Conservation (phyloP, 192 early-diverging fungal species). For the Coemansia sp. region DNA sequence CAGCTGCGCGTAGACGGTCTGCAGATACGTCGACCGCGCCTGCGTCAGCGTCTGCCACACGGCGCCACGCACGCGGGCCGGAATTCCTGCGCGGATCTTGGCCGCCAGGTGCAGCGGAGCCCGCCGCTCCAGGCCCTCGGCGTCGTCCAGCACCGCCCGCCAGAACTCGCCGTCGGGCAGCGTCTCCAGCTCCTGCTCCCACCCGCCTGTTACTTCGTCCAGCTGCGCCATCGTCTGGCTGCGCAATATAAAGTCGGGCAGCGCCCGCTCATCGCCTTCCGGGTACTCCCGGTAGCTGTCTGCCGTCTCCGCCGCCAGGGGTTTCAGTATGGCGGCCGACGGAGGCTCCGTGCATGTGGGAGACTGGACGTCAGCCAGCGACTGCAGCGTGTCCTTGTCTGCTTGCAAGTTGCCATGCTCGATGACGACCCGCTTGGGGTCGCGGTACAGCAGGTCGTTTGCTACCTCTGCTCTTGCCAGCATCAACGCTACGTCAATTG, state of each 20-base stretch:
- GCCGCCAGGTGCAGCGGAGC: slow-evolving; percentile 43
- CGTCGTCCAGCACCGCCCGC: slow-evolving; percentile 28
- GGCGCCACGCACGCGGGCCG: slow-evolving; percentile 76
- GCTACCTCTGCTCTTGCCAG: slow-evolving; percentile 42
- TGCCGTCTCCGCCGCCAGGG: neutral
- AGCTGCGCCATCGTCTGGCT: slow-evolving; percentile 37
- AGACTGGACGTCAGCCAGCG: slow-evolving; percentile 30
- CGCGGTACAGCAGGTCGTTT: slow-evolving; percentile 35
- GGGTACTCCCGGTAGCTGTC: slow-evolving; percentile 36
- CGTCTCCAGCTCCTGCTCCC: slow-evolving; percentile 29
- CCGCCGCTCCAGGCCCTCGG: slow-evolving; percentile 17
- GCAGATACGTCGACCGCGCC: slow-evolving; percentile 74
- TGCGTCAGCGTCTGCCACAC: slow-evolving; percentile 92
- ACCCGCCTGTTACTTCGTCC: slow-evolving; percentile 33
- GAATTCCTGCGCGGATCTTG: slow-evolving; percentile 65
- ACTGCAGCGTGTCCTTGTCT: slow-evolving; percentile 27
- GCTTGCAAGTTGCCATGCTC: slow-evolving; percentile 32
- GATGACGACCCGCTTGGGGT: slow-evolving; percentile 46
- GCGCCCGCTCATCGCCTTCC: slow-evolving; percentile 44
- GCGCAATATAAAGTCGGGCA: slow-evolving; percentile 36
- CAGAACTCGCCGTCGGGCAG: slow-evolving; percentile 41
- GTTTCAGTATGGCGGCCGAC: neutral
- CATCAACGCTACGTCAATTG: slow-evolving; percentile 20
- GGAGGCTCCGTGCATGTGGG: slow-evolving; percentile 5
- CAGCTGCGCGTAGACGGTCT: slow-evolving; percentile 78